Percentiles rank a stretch among this genome's conserved stretches.
These are phyloP conservation scores for Pterulicium gracile DNA, from an alignment of 1,284 basidiomycete genomes.

Conservation along the genomic window DNA sequence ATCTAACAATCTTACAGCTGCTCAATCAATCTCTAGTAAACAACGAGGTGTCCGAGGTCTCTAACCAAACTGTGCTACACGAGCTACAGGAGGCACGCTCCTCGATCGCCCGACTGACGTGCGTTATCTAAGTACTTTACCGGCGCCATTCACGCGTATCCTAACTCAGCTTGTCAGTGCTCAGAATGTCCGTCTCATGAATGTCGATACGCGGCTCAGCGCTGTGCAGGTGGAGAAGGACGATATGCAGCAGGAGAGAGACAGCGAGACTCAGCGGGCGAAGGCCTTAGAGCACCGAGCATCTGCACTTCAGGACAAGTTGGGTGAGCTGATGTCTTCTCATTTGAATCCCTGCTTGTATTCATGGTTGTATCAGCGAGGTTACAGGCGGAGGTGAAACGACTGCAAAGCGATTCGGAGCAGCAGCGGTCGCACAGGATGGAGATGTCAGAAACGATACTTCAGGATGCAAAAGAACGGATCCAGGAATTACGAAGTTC, in stretches of 20 bases:
- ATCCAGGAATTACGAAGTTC: slow-evolving; percentile 52
- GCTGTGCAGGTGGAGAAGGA: slow-evolving; percentile 63
- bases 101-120: slow-evolving; percentile 48
- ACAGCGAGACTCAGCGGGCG: slow-evolving; percentile 61
- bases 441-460: slow-evolving; percentile 61
- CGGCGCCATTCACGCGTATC: neutral
- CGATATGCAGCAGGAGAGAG: slow-evolving; percentile 77
- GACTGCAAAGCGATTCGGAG: slow-evolving; percentile 54
- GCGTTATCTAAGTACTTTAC: neutral
- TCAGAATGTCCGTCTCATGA: slow-evolving; percentile 58
- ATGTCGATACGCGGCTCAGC: slow-evolving; percentile 59
- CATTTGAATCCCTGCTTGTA: slow-evolving; percentile 5
- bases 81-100: slow-evolving; percentile 73
- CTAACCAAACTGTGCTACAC: slow-evolving; percentile 63
- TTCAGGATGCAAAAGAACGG: slow-evolving; percentile 61
- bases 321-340: slow-evolving; percentile 30
- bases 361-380: slow-evolving; percentile 39
- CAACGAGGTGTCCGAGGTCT: slow-evolving; percentile 72
- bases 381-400: slow-evolving; percentile 60
- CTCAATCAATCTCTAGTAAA: slow-evolving; percentile 76
- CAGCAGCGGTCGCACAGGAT: slow-evolving; percentile 54
- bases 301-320: slow-evolving; percentile 48
- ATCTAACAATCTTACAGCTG: slow-evolving; percentile 32
- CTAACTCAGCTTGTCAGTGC: slow-evolving; percentile 23
- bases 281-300: slow-evolving; percentile 62